phyloP scores from a whole-genome alignment of 164 flowering plant genomes.

The Umbilicus rupestris region DNA sequence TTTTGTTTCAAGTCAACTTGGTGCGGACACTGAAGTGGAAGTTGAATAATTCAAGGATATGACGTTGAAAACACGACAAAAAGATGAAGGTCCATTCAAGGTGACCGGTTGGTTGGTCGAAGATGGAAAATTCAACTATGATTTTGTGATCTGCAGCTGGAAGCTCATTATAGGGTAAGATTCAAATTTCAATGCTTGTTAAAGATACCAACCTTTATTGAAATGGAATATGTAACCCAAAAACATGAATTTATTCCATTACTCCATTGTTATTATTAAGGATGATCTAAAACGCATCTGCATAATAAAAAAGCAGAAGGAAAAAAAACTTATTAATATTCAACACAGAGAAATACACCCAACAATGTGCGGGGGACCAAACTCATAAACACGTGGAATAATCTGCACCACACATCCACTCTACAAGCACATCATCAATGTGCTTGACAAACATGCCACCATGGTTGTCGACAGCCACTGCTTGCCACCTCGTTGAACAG shows the following conservation, averaged over 20 bases:
- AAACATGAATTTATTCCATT: too few species aligned
- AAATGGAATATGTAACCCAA: too few species aligned
- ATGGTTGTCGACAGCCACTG: not conserved
- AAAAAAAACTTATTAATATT: not conserved
- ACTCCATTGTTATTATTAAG: too few species aligned
- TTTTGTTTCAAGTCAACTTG: not conserved
- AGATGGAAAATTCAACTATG: not conserved
- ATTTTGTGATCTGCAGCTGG: too few species aligned
- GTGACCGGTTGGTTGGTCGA: not conserved
- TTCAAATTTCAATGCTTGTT: too few species aligned
- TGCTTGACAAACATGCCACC: slow-evolving; percentile 1
- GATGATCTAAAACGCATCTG: too few species aligned
- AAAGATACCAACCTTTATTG: too few species aligned
- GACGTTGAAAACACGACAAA: too few species aligned
- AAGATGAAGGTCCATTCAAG: not conserved
- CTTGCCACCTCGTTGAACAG: slow-evolving; percentile 3
- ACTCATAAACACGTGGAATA: not conserved
- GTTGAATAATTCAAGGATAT: not conserved
- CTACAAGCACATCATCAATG: not conserved
- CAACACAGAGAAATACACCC: not conserved
- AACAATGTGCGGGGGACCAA: not conserved
- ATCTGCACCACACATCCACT: not conserved
- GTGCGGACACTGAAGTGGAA: not conserved
- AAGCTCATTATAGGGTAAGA: too few species aligned
- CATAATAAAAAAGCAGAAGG: too few species aligned